Evolutionary conservation across 2,329 filamentous ascomycete species (phyloP).

Genomic region (Seiridium cupressi): DNA sequence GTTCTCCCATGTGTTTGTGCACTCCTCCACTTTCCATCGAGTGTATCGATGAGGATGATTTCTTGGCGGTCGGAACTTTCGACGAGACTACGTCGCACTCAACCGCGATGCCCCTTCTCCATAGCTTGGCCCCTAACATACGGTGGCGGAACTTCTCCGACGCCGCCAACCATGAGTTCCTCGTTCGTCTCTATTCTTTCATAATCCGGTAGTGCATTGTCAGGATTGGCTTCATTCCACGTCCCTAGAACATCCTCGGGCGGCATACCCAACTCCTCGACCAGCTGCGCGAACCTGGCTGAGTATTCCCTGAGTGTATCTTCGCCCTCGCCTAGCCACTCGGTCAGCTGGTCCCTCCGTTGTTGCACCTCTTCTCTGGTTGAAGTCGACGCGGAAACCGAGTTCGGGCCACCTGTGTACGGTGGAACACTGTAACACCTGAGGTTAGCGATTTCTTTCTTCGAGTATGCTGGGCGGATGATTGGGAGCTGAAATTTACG

Average conservation of each 20-base stretch:
- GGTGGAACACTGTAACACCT: constrained; percentile 14
- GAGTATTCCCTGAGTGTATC: constrained; percentile 29
- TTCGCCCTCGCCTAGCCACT: constrained; percentile 26
- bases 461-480: too few relatives aligned
- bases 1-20: too few relatives aligned
- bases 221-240: constrained; percentile 27
- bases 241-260: constrained; percentile 27
- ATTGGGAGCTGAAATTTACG: too few relatives aligned
- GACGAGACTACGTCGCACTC: neutral
- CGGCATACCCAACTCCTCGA: constrained; percentile 20
- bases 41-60: too few relatives aligned
- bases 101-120: neutral
- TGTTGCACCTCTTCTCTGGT: constrained; percentile 23
- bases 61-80: too few relatives aligned
- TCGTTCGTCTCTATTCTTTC: constrained; percentile 23
- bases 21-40: too few relatives aligned
- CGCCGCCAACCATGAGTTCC: constrained; percentile 28
- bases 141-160: constrained; percentile 27
- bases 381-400: constrained; percentile 17
- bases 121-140: constrained; percentile 13
- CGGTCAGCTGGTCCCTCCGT: constrained; percentile 25
- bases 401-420: constrained; percentile 22
- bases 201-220: constrained; percentile 28
- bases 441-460: too few relatives aligned
- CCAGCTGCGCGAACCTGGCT: constrained; percentile 25